These are phyloP conservation scores for Chrysosporium keratinophilum DNA, from an alignment of 2,329 filamentous ascomycete species.

Conservation along the genomic window DNA sequence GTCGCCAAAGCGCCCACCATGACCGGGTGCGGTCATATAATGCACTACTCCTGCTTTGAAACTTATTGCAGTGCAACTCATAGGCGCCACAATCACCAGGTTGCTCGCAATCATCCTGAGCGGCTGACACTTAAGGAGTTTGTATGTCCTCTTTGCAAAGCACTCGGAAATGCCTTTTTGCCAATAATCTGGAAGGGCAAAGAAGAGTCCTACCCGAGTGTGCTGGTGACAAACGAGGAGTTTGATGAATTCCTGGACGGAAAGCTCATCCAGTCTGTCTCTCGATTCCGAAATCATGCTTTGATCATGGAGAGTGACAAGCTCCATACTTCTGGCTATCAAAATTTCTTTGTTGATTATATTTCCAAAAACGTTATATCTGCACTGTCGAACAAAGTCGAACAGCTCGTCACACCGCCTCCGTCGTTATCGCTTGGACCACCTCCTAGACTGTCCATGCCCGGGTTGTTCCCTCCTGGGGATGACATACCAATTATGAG, in stretches of 20 bases:
- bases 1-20: constrained; percentile 68
- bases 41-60: constrained; percentile 96
- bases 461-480: constrained; percentile 30
- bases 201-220: constrained; percentile 69
- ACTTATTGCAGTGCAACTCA: constrained; percentile 76
- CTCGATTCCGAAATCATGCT: constrained; percentile 41
- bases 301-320: constrained; percentile 31
- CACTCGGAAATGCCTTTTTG: constrained; percentile 85
- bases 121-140: constrained; percentile 71
- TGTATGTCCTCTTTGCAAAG: constrained; percentile 93
- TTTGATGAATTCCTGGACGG: constrained; percentile 62
- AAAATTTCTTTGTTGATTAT: constrained; percentile 44
- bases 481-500: constrained; percentile 26
- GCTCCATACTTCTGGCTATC: constrained; percentile 29
- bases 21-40: constrained; percentile 90
- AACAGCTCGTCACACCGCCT: constrained; percentile 25
- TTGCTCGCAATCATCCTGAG: constrained; percentile 89
- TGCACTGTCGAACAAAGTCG: constrained; percentile 37
- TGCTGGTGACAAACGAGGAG: constrained; percentile 48
- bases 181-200: constrained; percentile 93
- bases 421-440: constrained; percentile 25
- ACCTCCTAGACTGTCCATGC: constrained; percentile 27
- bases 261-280: constrained; percentile 43
- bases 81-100: constrained; percentile 78
- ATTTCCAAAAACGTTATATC: constrained; percentile 42